Evolutionary conservation across 2,329 filamentous ascomycete genomes (phyloP), one percentile per base, ranked within the genome.

Genomic region (Chrysoporthe puriensis): DNA sequence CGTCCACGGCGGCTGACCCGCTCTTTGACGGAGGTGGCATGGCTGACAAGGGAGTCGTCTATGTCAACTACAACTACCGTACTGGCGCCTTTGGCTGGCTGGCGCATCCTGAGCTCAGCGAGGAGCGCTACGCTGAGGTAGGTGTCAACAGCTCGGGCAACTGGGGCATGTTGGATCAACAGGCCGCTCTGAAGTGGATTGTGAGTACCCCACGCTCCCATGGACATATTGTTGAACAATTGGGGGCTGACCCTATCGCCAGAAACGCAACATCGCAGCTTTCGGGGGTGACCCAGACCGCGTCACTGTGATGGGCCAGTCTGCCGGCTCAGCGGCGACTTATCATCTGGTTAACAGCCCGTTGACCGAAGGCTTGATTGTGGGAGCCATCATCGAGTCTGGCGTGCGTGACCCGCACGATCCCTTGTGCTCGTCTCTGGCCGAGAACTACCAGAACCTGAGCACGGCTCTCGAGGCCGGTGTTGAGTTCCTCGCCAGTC

Each of bases 51-150:
- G 84, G 91, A 73, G 85, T 90, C 69, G 80, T 91, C 52, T 85
- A 80, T 46, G 82, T 90, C 60, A 85, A 82, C 74, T 85, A 89
- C 74, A 86, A 85, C 76, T 88, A 91, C 76, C 84, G 90, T 9
- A 82, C 91, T 58, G 88, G 88, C 1, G 85, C 86, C 5, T 81
- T 93, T 72, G 91, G 91, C 0, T 93, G 67, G 66, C 58, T 67
- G 18, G 69, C 64, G 9, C 52, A 56, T 9, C 68, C 70, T 1
- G 69, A 74, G 59, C 58, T 74, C 21, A 69, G 50, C 6, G 65
- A 68, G 26, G 71, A 73, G 48, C 67, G 70, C 50, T 43, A 58
- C 8, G 68, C 36, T 16, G 62, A 48, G 32, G 67, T 67, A n/a
- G 72, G 71, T 14, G 62, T 70, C 32, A 69, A 69, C 62, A 70